Evolutionary conservation across 345 rosid genomes (phyloP).

Genomic region (Gossypium turneri): DNA sequence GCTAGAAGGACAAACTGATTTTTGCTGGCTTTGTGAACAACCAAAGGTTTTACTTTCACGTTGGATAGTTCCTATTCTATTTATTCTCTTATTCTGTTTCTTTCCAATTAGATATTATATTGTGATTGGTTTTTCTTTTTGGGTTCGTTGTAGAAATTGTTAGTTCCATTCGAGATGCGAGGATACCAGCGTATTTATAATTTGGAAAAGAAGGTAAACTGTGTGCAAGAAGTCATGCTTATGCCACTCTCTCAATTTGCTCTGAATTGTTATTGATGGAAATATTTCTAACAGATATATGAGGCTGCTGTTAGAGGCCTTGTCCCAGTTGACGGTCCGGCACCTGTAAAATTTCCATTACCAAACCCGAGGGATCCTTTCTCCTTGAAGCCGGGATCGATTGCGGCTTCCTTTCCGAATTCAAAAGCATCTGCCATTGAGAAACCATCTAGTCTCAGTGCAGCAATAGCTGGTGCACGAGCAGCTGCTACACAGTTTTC

Average conservation of each 20-base stretch:
- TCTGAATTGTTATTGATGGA: background rate
- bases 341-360: constrained; percentile 61
- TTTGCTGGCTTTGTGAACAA: constrained; percentile 91
- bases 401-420: constrained; percentile 23
- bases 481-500: constrained; percentile 80
- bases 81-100: background rate
- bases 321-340: constrained; percentile 42
- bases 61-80: constrained; percentile 3
- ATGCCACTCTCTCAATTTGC: background rate
- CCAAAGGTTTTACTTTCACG: constrained; percentile 58
- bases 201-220: constrained; percentile 81
- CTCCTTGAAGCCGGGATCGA: constrained; percentile 78
- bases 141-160: constrained; percentile 44
- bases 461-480: constrained; percentile 83
- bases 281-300: constrained; percentile 38
- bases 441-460: constrained; percentile 48
- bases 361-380: constrained; percentile 64
- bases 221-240: background rate
- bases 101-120: background rate
- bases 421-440: constrained; percentile 34
- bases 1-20: constrained; percentile 80
- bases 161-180: constrained; percentile 94
- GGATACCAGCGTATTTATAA: constrained; percentile 85
- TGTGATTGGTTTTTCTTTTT: constrained; percentile 1
- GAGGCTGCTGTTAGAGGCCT: constrained; percentile 84